Percentiles rank a stretch among this genome's conserved stretches.
phyloP scores from a whole-genome alignment of 2,329 filamentous ascomycete species.

The Fusarium buharicum region DNA sequence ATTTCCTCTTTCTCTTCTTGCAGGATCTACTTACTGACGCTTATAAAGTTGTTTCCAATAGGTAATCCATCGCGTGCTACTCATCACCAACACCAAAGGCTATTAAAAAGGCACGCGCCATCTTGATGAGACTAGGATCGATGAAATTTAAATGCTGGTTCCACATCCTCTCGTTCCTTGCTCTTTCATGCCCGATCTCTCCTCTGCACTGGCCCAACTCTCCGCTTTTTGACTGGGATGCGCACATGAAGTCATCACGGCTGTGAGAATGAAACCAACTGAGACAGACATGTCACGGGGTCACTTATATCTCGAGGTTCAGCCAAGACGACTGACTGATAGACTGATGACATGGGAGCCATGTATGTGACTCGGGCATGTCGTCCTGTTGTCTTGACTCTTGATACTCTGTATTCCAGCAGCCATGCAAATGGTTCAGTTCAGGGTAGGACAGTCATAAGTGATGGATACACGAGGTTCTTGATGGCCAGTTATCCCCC shows the following conservation, averaged over 20 bases:
- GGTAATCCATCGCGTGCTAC: slow-evolving; percentile 4
- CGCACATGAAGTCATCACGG: slow-evolving; percentile 15
- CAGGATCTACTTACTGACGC: not conserved
- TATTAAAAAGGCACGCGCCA: slow-evolving; percentile 1
- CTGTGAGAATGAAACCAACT: not conserved
- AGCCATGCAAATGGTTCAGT: not conserved
- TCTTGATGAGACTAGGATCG: slow-evolving; percentile 1
- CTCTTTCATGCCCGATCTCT: slow-evolving; percentile 10
- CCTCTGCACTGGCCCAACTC: slow-evolving; percentile 10
- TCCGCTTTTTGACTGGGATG: slow-evolving; percentile 8
- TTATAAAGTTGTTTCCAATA: not conserved
- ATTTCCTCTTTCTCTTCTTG: not conserved
- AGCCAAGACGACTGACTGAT: not conserved
- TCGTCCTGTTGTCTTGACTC: not conserved
- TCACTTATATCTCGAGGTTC: not conserved
- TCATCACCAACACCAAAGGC: not conserved
- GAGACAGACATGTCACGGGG: slow-evolving; percentile 5
- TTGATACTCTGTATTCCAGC: not conserved
- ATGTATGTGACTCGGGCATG: not conserved
- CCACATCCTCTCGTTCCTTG: not conserved
- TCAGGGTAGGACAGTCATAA: not conserved
- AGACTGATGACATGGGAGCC: not conserved
- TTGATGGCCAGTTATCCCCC: not conserved
- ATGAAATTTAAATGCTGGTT: slow-evolving; percentile 12
- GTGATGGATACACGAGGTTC: not conserved